A percentile compares a stretch with the other conserved stretches of the same genome.
Evolutionary conservation across 257 asterid species (phyloP).

Genomic region (Primulina eburnea): DNA sequence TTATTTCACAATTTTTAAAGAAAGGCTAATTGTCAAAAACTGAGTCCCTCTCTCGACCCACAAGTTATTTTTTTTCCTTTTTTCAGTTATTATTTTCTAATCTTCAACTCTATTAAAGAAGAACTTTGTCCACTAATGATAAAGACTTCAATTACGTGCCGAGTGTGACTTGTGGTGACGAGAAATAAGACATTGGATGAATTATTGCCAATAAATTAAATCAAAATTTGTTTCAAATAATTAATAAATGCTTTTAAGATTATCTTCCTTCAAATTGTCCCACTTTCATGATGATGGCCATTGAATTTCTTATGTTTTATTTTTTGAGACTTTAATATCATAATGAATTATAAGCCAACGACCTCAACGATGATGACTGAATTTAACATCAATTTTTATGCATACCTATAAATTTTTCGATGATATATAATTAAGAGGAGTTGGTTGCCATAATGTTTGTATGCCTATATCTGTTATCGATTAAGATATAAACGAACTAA

Average conservation of each 20-base stretch:
- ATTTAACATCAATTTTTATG: too few relatives aligned
- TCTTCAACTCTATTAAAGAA: constrained; percentile 23
- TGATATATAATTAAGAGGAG: too few relatives aligned
- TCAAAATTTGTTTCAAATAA: background rate
- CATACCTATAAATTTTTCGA: too few relatives aligned
- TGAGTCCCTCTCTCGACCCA: too few relatives aligned
- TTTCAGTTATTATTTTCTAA: constrained; percentile 8
- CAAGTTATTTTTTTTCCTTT: constrained; percentile 12
- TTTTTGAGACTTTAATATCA: too few relatives aligned
- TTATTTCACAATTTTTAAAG: background rate
- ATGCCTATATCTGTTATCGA: too few relatives aligned
- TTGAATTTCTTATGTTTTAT: background rate
- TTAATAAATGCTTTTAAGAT: constrained; percentile 9
- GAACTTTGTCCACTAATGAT: constrained; percentile 26
- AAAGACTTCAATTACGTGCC: constrained; percentile 14
- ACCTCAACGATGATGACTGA: too few relatives aligned
- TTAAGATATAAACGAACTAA: too few relatives aligned
- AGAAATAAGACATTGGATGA: constrained; percentile 35
- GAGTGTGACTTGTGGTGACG: constrained; percentile 33
- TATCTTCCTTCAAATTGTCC: constrained; percentile 28
- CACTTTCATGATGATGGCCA: constrained; percentile 31
- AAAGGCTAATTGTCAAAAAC: constrained; percentile 24
- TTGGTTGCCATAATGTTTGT: too few relatives aligned
- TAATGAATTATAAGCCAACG: too few relatives aligned
- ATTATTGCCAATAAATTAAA: constrained; percentile 37